Percentiles rank a stretch among this genome's conserved stretches.
These are phyloP conservation scores for barley (Hordeum vulgare) DNA, from an alignment of 176 grass and related monocot genomes.

Conservation along the genomic window MorexV3_pseudomolecules_assembly NC_058523.1:561154739-561155238, in stretches of 20 bases:
- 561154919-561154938: neutral
- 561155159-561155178: neutral
- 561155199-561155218: neutral
- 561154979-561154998: neutral
- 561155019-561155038: neutral
- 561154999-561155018: neutral
- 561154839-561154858: neutral
- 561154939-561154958: neutral
- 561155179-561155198: neutral
- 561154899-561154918: neutral
- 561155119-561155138: neutral
- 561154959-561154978: neutral
- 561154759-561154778: too few species aligned
- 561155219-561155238: neutral
- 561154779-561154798: neutral
- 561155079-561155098: neutral
- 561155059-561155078: neutral
- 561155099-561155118: neutral
- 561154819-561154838: neutral
- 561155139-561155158: neutral
- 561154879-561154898: neutral
- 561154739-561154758: too few species aligned
- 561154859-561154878: accelerated
- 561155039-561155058: neutral
- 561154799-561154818: accelerated